phyloP scores from a whole-genome alignment of 2,329 filamentous ascomycete genomes.

The Alternaria postmessia region DNA sequence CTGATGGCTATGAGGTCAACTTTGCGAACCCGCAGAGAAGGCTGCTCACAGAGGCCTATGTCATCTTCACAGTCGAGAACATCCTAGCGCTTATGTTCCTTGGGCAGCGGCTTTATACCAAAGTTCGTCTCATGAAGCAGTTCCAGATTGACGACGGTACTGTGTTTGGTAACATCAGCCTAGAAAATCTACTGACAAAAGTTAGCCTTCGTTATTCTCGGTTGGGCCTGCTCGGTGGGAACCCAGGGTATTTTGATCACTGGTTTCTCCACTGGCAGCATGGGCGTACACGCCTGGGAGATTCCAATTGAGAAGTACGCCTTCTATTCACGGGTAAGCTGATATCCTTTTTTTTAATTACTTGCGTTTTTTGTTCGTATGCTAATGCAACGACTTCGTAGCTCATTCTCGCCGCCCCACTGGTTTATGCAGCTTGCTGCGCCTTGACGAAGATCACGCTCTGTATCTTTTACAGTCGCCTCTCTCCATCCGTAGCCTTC shows the following conservation, averaged over 20 bases:
- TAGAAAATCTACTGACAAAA: neutral
- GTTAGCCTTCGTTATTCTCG: constrained; percentile 14
- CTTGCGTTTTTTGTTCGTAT: neutral
- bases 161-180: neutral
- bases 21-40: constrained; percentile 36
- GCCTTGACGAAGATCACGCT: constrained; percentile 29
- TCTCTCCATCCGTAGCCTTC: constrained; percentile 17
- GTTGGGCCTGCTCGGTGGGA: constrained; percentile 19
- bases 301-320: constrained; percentile 26
- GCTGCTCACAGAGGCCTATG: constrained; percentile 27
- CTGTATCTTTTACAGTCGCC: constrained; percentile 29
- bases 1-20: constrained; percentile 38
- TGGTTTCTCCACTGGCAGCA: constrained; percentile 17
- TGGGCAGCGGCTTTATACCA: constrained; percentile 39
- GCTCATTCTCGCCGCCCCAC: constrained; percentile 28
- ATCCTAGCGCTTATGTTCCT: constrained; percentile 31
- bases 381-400: constrained; percentile 5
- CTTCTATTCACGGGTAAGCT: constrained; percentile 22
- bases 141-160: constrained; percentile 41
- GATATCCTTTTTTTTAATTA: neutral
- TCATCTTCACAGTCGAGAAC: constrained; percentile 30
- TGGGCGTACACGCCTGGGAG: constrained; percentile 34
- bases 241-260: constrained; percentile 18
- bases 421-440: constrained; percentile 22
- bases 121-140: constrained; percentile 27